These are phyloP conservation scores for Geranium rotundifolium DNA, from an alignment of 345 rosid genomes.

Conservation along the genomic window DNA sequence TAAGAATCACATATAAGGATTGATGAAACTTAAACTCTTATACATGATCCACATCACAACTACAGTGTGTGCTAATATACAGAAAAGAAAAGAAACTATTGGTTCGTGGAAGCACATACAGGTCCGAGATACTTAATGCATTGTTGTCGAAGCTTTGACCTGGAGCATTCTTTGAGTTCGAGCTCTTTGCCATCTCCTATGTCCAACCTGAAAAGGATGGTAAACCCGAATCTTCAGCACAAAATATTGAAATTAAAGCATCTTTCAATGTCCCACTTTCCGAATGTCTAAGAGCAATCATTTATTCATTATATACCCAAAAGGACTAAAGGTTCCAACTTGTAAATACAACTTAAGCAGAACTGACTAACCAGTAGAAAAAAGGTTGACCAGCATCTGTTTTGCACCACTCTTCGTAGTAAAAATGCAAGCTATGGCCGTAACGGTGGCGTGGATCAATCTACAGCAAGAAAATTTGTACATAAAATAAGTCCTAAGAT, in stretches of 20 bases:
- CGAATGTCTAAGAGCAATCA: background rate
- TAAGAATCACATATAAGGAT: constrained; percentile 3
- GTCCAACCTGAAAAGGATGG: constrained; percentile 53
- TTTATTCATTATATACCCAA: background rate
- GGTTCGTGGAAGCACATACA: constrained; percentile 30
- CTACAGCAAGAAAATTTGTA: constrained; percentile 18
- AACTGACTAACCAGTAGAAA: constrained; percentile 56
- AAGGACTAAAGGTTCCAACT: background rate
- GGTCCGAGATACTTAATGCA: constrained; percentile 89
- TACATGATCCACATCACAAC: background rate
- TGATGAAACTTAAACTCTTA: constrained; percentile 3
- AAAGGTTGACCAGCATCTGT: constrained; percentile 78
- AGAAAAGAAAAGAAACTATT: too few species aligned
- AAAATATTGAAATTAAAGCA: too few species aligned
- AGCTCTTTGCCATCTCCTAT: constrained; percentile 74
- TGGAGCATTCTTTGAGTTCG: constrained; percentile 52
- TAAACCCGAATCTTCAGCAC: constrained; percentile 3
- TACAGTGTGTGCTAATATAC: background rate
- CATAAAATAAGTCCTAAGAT: background rate
- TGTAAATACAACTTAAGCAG: background rate
- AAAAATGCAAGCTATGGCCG: constrained; percentile 68
- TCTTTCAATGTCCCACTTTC: too few species aligned
- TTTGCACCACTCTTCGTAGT: constrained; percentile 69
- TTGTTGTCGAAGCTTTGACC: constrained; percentile 58
- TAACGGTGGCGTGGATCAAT: constrained; percentile 92